phyloP scores from a whole-genome alignment of 2,329 filamentous ascomycete genomes.

The Didymella pomorum region DNA sequence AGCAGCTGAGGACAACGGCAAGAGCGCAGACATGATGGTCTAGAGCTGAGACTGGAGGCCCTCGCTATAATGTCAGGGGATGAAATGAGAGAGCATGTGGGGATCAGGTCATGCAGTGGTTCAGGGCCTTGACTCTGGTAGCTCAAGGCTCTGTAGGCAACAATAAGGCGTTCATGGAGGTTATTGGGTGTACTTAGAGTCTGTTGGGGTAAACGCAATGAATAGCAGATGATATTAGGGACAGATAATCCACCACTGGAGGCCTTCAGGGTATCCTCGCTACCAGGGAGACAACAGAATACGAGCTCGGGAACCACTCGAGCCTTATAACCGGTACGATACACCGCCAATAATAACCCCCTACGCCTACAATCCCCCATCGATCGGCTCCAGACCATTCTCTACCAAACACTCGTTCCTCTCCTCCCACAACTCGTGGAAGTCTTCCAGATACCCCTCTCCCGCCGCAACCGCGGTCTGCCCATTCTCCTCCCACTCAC shows the following conservation, averaged over 20 bases:
- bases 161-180: neutral
- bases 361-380: neutral
- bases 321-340: neutral
- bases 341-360: neutral
- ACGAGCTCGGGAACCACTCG: neutral
- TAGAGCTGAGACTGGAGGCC: neutral
- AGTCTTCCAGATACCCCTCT: neutral
- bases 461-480: neutral
- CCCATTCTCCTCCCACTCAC: neutral
- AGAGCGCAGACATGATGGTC: constrained; percentile 3
- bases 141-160: neutral
- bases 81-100: neutral
- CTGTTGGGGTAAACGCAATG: neutral
- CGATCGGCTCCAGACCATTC: neutral
- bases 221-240: neutral
- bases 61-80: neutral
- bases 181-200: neutral
- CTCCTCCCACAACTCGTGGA: neutral
- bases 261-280: neutral
- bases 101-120: neutral
- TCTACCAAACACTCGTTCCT: neutral
- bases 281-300: neutral
- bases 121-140: neutral
- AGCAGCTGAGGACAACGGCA: constrained; percentile 2
- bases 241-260: neutral